phyloP scores from a whole-genome alignment of 176 grass and related monocot genomes.

The Olyra latifolia region DNA sequence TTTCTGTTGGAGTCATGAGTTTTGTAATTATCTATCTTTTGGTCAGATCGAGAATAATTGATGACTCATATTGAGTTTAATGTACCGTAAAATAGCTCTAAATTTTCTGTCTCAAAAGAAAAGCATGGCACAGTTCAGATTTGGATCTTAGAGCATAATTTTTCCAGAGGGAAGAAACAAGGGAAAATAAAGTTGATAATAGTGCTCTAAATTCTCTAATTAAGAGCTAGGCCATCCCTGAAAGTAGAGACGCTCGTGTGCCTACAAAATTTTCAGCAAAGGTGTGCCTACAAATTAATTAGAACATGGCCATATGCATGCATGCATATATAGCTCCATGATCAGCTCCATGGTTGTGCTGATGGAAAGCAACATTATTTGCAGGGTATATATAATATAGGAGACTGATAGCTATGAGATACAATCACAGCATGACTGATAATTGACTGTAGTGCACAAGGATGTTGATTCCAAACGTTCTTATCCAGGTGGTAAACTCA shows the following conservation, averaged over 20 bases:
- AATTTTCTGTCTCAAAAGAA: conserved; percentile 29
- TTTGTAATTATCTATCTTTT: too few relatives aligned
- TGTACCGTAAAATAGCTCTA: too few relatives aligned
- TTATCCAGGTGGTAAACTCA: background rate
- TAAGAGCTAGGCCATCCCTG: conserved; percentile 3
- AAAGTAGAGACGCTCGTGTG: conserved; percentile 24
- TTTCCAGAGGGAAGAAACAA: background rate
- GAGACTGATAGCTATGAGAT: background rate
- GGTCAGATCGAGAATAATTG: too few relatives aligned
- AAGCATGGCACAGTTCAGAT: background rate
- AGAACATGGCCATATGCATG: background rate
- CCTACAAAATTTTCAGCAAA: too few relatives aligned
- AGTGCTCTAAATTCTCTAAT: background rate
- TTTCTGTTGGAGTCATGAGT: too few relatives aligned
- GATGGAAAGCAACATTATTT: conserved; percentile 27
- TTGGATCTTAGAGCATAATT: conserved; percentile 3
- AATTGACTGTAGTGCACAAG: conserved; percentile 1
- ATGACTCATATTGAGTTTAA: too few relatives aligned
- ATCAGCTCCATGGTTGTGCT: conserved; percentile 19
- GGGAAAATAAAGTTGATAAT: background rate
- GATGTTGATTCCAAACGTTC: conserved; percentile 30
- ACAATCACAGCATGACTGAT: background rate
- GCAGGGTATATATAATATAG: background rate
- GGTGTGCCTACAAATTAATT: too few relatives aligned
- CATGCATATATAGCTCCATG: conserved; percentile 11